phyloP scores from a whole-genome alignment of 2,329 filamentous ascomycete genomes.

The Fusarium chlamydosporum region DNA sequence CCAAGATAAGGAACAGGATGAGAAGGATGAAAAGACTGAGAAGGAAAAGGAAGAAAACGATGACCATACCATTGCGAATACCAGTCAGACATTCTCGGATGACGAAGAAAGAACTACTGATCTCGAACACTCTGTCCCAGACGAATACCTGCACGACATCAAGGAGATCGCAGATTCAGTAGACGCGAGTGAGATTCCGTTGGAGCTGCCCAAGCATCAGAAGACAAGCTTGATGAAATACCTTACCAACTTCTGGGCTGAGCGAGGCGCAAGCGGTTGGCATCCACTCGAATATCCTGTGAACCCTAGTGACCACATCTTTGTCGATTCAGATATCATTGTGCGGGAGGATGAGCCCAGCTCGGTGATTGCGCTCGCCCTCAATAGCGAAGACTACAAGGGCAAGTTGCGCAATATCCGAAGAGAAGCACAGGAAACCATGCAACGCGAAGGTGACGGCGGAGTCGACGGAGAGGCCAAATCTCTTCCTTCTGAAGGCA shows the following conservation, averaged over 20 bases:
- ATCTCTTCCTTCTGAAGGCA: constrained; percentile 56
- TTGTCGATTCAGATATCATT: constrained; percentile 96
- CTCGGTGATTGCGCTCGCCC: constrained; percentile 92
- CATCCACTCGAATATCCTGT: constrained; percentile 92
- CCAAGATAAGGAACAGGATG: constrained; percentile 32
- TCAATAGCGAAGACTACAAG: constrained; percentile 89
- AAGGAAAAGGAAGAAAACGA: constrained; percentile 53
- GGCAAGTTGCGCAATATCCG: constrained; percentile 80
- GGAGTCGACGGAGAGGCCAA: constrained; percentile 51
- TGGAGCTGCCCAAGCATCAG: constrained; percentile 91
- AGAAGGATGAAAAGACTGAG: constrained; percentile 46
- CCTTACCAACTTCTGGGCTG: constrained; percentile 97
- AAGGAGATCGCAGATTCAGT: constrained; percentile 74
- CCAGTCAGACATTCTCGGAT: constrained; percentile 73
- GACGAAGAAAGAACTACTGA: constrained; percentile 80
- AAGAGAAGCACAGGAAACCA: constrained; percentile 61
- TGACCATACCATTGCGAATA: constrained; percentile 48
- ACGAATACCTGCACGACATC: constrained; percentile 76
- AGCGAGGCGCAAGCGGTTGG: constrained; percentile 96
- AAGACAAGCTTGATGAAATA: constrained; percentile 95
- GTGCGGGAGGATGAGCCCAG: constrained; percentile 97
- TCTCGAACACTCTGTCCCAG: constrained; percentile 75
- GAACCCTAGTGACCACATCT: constrained; percentile 90
- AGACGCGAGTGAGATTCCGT: constrained; percentile 72
- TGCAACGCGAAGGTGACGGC: constrained; percentile 56